A percentile compares a stretch with the other conserved stretches of the same genome.
These are phyloP conservation scores for Ambrosia artemisiifolia DNA, from an alignment of 129 eudicot genomes.

Conservation along the genomic window DNA sequence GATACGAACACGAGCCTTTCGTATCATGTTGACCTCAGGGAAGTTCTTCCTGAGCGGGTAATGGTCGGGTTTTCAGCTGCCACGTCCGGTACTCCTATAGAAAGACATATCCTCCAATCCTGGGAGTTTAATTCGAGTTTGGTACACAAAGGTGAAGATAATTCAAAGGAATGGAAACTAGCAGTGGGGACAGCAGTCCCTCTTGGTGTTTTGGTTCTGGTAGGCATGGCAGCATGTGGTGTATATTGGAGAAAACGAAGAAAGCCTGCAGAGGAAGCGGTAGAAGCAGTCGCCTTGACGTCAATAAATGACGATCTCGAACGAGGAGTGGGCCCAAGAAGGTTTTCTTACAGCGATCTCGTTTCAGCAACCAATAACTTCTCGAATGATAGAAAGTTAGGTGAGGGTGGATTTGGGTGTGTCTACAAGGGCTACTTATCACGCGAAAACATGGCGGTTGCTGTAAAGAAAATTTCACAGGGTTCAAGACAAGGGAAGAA, in stretches of 20 bases:
- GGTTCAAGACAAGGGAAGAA: slow-evolving; percentile 63
- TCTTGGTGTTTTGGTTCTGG: slow-evolving; percentile 13
- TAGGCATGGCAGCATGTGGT: not conserved
- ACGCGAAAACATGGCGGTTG: slow-evolving; percentile 33
- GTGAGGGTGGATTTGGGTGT: slow-evolving; percentile 59
- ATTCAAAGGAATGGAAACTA: slow-evolving; percentile 21
- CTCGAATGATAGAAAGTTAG: slow-evolving; percentile 42
- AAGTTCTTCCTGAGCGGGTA: slow-evolving; percentile 37
- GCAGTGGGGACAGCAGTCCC: slow-evolving; percentile 24
- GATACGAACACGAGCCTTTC: slow-evolving; percentile 31
- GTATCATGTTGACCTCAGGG: slow-evolving; percentile 32
- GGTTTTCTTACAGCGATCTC: slow-evolving; percentile 45
- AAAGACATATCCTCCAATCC: slow-evolving; percentile 26
- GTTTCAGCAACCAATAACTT: slow-evolving; percentile 43
- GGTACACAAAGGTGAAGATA: not conserved
- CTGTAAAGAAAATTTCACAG: slow-evolving; percentile 55
- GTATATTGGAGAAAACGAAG: slow-evolving; percentile 15
- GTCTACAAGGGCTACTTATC: slow-evolving; percentile 51
- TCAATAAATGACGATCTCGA: slow-evolving; percentile 46
- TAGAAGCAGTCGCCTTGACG: slow-evolving; percentile 15
- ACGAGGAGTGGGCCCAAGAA: slow-evolving; percentile 48
- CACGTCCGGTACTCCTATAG: slow-evolving; percentile 31
- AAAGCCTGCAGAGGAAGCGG: not conserved
- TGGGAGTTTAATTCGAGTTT: slow-evolving; percentile 46
- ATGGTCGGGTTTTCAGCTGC: slow-evolving; percentile 51